Percentiles rank a stretch among this genome's conserved stretches.
phyloP scores from a whole-genome alignment of 371 early-diverging fungal genomes.

The Mucor indicus region DNA sequence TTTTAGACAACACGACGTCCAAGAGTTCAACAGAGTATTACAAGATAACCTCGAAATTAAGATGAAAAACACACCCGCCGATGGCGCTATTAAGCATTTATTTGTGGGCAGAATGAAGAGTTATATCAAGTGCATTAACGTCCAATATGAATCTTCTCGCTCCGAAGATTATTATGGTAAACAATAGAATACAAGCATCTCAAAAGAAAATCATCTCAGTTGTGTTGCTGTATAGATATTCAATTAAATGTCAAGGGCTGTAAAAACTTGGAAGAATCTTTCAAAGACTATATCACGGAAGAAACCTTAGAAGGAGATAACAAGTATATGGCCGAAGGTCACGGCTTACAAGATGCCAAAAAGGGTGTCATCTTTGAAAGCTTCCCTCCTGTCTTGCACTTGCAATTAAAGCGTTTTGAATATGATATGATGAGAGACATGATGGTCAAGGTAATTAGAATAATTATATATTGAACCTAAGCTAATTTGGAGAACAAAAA shows the following conservation, averaged over 20 bases:
- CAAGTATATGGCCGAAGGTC: slow-evolving; percentile 93
- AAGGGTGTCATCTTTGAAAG: slow-evolving; percentile 93
- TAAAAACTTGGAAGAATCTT: slow-evolving; percentile 85
- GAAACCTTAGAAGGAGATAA: slow-evolving; percentile 96
- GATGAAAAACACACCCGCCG: slow-evolving; percentile 85
- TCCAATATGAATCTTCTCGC: slow-evolving; percentile 88
- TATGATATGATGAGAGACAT: slow-evolving; percentile 90
- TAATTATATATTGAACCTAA: not conserved
- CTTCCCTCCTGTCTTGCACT: slow-evolving; percentile 96
- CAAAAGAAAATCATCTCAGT: too few relatives aligned
- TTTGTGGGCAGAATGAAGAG: slow-evolving; percentile 95
- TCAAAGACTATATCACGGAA: slow-evolving; percentile 82
- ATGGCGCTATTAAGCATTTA: slow-evolving; percentile 84
- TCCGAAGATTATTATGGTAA: slow-evolving; percentile 59
- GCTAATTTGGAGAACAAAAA: slow-evolving; percentile 4
- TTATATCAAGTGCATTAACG: slow-evolving; percentile 90
- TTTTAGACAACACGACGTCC: slow-evolving; percentile 96
- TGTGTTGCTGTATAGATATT: too few relatives aligned
- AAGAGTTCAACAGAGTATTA: slow-evolving; percentile 93
- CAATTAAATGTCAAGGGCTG: slow-evolving; percentile 94
- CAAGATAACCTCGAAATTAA: slow-evolving; percentile 93
- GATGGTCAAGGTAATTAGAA: slow-evolving; percentile 78
- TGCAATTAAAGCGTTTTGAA: slow-evolving; percentile 97
- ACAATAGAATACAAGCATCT: too few relatives aligned
- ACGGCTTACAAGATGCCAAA: slow-evolving; percentile 94